These are phyloP conservation scores for Thalassiosira sp. DNA, from an alignment of 352 stramenopile species.

Conservation along the genomic window DNA sequence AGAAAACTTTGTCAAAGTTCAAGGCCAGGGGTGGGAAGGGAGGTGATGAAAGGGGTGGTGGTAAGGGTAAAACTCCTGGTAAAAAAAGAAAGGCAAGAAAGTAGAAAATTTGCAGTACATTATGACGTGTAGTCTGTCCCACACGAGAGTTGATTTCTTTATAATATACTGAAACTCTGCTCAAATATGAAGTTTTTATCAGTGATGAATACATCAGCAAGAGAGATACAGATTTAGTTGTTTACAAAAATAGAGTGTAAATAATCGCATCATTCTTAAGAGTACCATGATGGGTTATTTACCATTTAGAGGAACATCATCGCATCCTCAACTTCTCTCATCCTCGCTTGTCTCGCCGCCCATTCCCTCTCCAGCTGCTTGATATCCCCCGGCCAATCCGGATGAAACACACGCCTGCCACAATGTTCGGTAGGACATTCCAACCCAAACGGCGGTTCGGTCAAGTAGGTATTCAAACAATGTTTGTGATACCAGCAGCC, in stretches of 20 bases:
- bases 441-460: constrained; percentile 59
- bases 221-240: too few species aligned
- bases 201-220: too few species aligned
- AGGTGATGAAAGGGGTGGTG: constrained; percentile 16
- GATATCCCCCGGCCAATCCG: constrained; percentile 58
- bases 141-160: too few species aligned
- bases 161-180: too few species aligned
- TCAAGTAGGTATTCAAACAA: constrained; percentile 58
- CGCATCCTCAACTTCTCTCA: constrained; percentile 62
- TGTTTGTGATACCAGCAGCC: constrained; percentile 62
- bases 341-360: constrained; percentile 46
- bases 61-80: constrained; percentile 6
- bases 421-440: constrained; percentile 42
- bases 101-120: too few species aligned
- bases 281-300: too few species aligned
- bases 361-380: constrained; percentile 52
- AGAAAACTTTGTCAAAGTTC: constrained; percentile 63
- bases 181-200: too few species aligned
- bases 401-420: constrained; percentile 55
- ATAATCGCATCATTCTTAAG: too few species aligned
- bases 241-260: too few species aligned
- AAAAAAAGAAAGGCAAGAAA: constrained; percentile 41
- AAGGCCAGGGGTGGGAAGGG: constrained; percentile 34
- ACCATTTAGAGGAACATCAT: constrained; percentile 65
- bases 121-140: too few species aligned